Conservation (phyloP, 257 asterid species). For the Penstemon barbatus region DNA sequence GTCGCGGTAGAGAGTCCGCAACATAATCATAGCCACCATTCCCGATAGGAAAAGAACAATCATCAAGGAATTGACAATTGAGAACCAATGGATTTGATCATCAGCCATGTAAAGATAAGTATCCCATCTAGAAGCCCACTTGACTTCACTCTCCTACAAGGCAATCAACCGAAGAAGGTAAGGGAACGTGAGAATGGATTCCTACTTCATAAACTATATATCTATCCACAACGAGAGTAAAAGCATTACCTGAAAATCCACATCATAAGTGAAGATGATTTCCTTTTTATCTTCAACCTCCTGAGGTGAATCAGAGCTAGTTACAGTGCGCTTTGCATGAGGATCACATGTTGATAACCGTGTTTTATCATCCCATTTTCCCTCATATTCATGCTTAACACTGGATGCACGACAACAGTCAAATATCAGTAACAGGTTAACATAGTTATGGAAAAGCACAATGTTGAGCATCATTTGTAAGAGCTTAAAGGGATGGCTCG, state of each 20-base stretch:
- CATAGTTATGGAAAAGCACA: neutral
- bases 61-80: constrained; percentile 86
- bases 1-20: constrained; percentile 84
- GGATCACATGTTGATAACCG: constrained; percentile 79
- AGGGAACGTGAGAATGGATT: constrained; percentile 12
- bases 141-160: constrained; percentile 74
- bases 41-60: constrained; percentile 89
- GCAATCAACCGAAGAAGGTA: constrained; percentile 3
- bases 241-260: constrained; percentile 67
- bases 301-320: constrained; percentile 72
- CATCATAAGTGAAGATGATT: constrained; percentile 83
- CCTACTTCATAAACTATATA: neutral
- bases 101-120: constrained; percentile 86
- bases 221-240: neutral
- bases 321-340: constrained; percentile 69
- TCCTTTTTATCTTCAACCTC: constrained; percentile 81
- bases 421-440: constrained; percentile 22
- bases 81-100: constrained; percentile 95
- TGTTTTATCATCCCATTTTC: constrained; percentile 58
- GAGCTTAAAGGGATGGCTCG: constrained; percentile 5
- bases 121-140: constrained; percentile 99
- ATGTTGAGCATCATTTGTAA: constrained; percentile 13
- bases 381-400: constrained; percentile 83
- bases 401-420: constrained; percentile 35
- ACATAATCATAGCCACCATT: constrained; percentile 94